Evolutionary conservation across 2,329 filamentous ascomycete genomes (phyloP), one percentile per base, ranked within the genome.

Genomic region (Talaromyces sp.): DNA sequence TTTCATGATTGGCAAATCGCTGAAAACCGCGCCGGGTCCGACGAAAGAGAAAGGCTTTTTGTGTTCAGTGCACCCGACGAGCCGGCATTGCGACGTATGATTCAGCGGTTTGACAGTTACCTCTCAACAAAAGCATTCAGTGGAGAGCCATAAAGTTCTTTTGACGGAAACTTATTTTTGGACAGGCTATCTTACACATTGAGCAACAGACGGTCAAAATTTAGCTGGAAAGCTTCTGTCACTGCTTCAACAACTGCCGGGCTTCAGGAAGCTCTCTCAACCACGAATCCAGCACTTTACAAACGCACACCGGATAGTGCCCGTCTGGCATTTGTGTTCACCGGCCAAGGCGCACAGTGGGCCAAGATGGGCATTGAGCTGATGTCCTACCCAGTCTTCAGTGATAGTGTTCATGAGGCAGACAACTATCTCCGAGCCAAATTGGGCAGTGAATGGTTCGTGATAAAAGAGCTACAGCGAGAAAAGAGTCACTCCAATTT

Each of bases 331-430:
- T 47, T 47, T 47, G 62, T 74, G 9, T 80, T 78, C 49, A 77
- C 77, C 3, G 77, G 77, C 6, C 77, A 80, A 66, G 78, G 77
- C 3, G 72, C 74, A n/a, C 72, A 75, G 41, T 78, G 78, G 61
- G 62, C 72, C 6, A 70, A 72, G 37, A 77, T 78, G 73, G 74
- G 73, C 54, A 62, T 67, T 57, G 59, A 73, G n/a, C 37, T 73
- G 10, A 41, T 54, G 22, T 22, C 19, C 5, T 54, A 63, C 19
- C 22, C 22, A 27, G 27, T 63, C 11, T 63, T 56, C 11, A 31
- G 24, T n/a, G 16, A 54, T 7, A 63, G 60, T 37, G 47, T 63
- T n/a, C 35, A 33, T 3, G 60, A 41, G 16, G 47, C 49, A 19
- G 33, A 57, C 16, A 31, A n/a, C 16, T 54, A 62, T 35, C 50